A percentile compares a stretch with the other conserved stretches of the same genome.
These are phyloP conservation scores for Parasitella parasitica DNA, from an alignment of 371 early-diverging fungal species.

Conservation along the genomic window DNA sequence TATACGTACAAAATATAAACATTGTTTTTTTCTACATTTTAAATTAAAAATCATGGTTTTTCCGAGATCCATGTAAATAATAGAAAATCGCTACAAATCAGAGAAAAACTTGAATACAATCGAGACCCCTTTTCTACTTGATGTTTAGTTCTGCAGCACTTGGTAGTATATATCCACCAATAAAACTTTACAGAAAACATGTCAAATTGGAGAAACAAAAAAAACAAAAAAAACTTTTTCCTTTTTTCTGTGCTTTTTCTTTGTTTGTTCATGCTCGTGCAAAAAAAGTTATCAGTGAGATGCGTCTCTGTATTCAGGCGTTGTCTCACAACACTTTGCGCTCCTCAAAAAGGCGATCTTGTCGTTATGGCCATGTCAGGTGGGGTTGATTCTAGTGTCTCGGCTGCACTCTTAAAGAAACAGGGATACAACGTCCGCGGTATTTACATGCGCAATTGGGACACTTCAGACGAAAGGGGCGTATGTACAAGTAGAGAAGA, in stretches of 20 bases:
- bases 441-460: constrained; percentile 96
- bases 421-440: constrained; percentile 69
- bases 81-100: not conserved
- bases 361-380: constrained; percentile 86
- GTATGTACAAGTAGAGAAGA: constrained; percentile 79
- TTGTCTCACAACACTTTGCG: not conserved
- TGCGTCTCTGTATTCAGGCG: constrained; percentile 9
- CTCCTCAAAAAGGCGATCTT: constrained; percentile 4
- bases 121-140: not conserved
- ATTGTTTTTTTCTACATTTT: not conserved
- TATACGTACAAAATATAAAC: constrained; percentile 1
- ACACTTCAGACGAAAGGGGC: constrained; percentile 78
- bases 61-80: constrained; percentile 6
- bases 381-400: constrained; percentile 92
- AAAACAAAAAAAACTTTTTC: not conserved
- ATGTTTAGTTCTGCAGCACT: not conserved
- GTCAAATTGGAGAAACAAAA: too few relatives aligned
- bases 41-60: constrained; percentile 14
- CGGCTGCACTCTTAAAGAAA: constrained; percentile 23
- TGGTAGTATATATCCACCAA: not conserved
- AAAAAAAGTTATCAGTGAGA: not conserved
- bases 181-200: not conserved
- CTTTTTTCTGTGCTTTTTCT: not conserved
- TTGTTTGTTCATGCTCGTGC: not conserved
- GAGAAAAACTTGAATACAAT: not conserved